Conservation (phyloP, 2,329 filamentous ascomycete genomes). For the Helminthosporium solani region DNA sequence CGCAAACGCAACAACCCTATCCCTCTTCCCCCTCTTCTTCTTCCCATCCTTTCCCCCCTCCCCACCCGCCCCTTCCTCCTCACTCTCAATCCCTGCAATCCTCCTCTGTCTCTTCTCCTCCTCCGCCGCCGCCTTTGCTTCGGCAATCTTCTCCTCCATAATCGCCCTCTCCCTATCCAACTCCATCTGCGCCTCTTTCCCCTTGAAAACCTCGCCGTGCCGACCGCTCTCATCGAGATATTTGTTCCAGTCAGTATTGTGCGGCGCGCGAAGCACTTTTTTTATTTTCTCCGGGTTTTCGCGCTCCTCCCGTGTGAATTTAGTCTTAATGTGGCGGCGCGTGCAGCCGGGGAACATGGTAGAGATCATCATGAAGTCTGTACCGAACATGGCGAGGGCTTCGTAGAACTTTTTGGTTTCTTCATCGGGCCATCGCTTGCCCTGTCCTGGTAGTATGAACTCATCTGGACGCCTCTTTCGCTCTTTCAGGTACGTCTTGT, state of each 20-base stretch:
- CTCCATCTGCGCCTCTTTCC: constrained; percentile 37
- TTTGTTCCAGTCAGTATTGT: constrained; percentile 42
- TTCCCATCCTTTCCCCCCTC: constrained; percentile 35
- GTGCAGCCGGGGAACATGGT: constrained; percentile 72
- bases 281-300: constrained; percentile 64
- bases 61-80: constrained; percentile 19
- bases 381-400: constrained; percentile 73
- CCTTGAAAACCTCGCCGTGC: constrained; percentile 39
- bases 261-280: constrained; percentile 55
- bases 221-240: constrained; percentile 40
- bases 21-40: constrained; percentile 28
- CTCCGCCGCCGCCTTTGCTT: constrained; percentile 14
- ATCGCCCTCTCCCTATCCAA: constrained; percentile 36
- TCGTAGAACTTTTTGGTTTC: constrained; percentile 76
- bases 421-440: constrained; percentile 63
- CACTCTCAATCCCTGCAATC: constrained; percentile 16
- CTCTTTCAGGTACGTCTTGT: constrained; percentile 67
- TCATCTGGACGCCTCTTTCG: constrained; percentile 51
- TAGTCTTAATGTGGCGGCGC: constrained; percentile 74
- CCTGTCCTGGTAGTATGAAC: constrained; percentile 46
- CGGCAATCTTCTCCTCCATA: constrained; percentile 24
- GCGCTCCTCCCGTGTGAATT: constrained; percentile 78
- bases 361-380: constrained; percentile 68
- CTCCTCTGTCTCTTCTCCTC: constrained; percentile 38
- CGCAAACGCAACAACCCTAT: constrained; percentile 28